Evolutionary conservation across 208 protist species (phyloP).

Genomic region (Trypanosoma cruzi): DNA sequence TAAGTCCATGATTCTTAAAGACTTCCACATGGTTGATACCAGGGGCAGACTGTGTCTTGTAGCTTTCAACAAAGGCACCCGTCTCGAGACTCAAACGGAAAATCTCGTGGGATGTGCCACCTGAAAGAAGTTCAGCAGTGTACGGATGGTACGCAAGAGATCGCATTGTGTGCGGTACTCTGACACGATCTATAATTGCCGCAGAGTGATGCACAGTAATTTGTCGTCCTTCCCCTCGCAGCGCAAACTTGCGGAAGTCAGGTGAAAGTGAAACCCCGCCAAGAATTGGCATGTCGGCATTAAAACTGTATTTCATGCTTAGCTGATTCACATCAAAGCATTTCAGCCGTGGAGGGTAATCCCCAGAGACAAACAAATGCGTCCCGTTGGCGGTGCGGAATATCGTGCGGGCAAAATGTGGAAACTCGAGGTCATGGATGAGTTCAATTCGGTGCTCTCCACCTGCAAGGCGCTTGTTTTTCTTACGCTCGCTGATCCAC

Average conservation of each 20-base stretch:
- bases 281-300: constrained; percentile 88
- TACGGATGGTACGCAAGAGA: constrained; percentile 75
- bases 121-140: constrained; percentile 74
- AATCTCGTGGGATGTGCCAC: constrained; percentile 74
- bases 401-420: constrained; percentile 76
- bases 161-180: constrained; percentile 86
- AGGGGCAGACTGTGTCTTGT: constrained; percentile 55
- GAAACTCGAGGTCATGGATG: constrained; percentile 90
- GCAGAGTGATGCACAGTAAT: constrained; percentile 88
- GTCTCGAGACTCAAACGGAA: constrained; percentile 86
- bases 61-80: constrained; percentile 82
- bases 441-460: constrained; percentile 84
- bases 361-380: constrained; percentile 84
- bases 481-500: constrained; percentile 78
- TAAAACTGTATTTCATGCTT: constrained; percentile 93
- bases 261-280: constrained; percentile 78
- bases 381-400: constrained; percentile 84
- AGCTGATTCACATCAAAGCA: constrained; percentile 92
- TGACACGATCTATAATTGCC: constrained; percentile 74
- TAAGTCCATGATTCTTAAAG: constrained; percentile 63
- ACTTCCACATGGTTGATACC: constrained; percentile 79
- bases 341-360: constrained; percentile 90
- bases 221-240: constrained; percentile 76
- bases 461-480: constrained; percentile 53
- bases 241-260: constrained; percentile 91